Conservation (phyloP, 257 asterid species). For the Jacaranda copaia region DNA sequence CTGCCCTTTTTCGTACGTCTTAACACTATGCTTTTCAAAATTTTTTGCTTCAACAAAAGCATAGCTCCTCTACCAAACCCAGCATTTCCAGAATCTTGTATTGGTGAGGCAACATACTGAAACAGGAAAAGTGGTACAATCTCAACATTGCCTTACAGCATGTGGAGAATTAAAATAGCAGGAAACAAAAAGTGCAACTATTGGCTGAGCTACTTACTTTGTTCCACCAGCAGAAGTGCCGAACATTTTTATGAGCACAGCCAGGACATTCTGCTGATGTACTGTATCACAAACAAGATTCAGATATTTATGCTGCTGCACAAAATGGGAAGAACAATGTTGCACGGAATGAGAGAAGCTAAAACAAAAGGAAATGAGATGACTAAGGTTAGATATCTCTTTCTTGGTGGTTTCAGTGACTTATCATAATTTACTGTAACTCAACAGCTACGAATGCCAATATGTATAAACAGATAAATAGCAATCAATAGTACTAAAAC, state of each 20-base stretch:
- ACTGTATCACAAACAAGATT: slow-evolving; percentile 51
- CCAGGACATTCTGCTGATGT: slow-evolving; percentile 66
- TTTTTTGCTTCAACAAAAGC: slow-evolving; percentile 82
- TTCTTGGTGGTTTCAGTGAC: slow-evolving; percentile 7
- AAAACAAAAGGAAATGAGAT: slow-evolving; percentile 28
- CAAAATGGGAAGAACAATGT: slow-evolving; percentile 26
- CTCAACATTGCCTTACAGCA: slow-evolving; percentile 32
- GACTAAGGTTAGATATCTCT: slow-evolving; percentile 14
- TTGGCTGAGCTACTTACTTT: slow-evolving; percentile 59
- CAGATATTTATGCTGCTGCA: slow-evolving; percentile 25
- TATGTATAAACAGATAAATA: neutral
- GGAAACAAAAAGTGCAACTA: slow-evolving; percentile 17
- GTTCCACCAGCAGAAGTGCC: slow-evolving; percentile 99
- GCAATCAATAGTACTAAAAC: slow-evolving; percentile 5
- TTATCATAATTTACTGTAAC: neutral
- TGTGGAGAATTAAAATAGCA: neutral
- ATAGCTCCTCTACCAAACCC: slow-evolving; percentile 74
- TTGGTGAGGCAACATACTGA: slow-evolving; percentile 84
- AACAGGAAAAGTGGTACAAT: slow-evolving; percentile 33
- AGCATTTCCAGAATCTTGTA: slow-evolving; percentile 61
- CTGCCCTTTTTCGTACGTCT: slow-evolving; percentile 97
- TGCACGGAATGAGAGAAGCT: neutral
- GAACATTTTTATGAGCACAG: slow-evolving; percentile 78
- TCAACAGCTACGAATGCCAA: neutral
- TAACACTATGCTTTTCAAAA: slow-evolving; percentile 75